phyloP scores from a whole-genome alignment of 179 eudicot species.

The Corrigiola litoralis region DNA sequence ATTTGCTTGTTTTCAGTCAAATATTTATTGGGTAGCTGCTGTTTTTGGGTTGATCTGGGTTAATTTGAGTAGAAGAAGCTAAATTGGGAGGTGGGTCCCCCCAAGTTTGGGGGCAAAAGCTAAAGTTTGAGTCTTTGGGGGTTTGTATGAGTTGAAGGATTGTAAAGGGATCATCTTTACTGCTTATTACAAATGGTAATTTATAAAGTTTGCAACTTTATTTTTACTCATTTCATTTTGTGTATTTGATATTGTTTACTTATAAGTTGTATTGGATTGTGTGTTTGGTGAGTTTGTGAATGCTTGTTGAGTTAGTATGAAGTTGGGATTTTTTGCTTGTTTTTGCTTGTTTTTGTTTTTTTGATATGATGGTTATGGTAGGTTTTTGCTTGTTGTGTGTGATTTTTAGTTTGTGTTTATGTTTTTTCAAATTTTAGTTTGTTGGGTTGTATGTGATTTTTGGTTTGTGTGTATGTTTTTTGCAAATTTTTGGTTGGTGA shows the following conservation, averaged over 20 bases:
- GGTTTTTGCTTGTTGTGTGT: neutral
- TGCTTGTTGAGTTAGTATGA: neutral
- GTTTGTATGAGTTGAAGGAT: conserved; percentile 22
- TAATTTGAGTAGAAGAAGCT: conserved; percentile 8
- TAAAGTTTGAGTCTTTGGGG: conserved; percentile 14
- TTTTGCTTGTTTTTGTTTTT: no score
- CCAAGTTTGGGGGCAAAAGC: neutral
- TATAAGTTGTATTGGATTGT: neutral
- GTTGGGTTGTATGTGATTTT: neutral
- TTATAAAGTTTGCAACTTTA: neutral
- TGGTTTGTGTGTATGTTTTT: neutral
- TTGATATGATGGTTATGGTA: no score
- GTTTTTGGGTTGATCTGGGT: conserved; percentile 26
- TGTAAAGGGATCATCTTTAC: neutral
- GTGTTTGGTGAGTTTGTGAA: neutral
- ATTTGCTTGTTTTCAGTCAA: neutral
- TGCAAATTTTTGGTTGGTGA: neutral
- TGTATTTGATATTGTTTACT: conserved; percentile 1
- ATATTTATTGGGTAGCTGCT: conserved; percentile 2
- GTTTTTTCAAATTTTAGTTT: neutral
- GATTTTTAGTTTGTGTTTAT: neutral
- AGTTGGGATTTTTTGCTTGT: neutral
- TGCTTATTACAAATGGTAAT: conserved; percentile 24
- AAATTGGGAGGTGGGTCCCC: conserved; percentile 19
- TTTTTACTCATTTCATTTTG: neutral